Conservation (phyloP, 2,329 filamentous ascomycete genomes). For the Davidsoniella neocaledoniae region DNA sequence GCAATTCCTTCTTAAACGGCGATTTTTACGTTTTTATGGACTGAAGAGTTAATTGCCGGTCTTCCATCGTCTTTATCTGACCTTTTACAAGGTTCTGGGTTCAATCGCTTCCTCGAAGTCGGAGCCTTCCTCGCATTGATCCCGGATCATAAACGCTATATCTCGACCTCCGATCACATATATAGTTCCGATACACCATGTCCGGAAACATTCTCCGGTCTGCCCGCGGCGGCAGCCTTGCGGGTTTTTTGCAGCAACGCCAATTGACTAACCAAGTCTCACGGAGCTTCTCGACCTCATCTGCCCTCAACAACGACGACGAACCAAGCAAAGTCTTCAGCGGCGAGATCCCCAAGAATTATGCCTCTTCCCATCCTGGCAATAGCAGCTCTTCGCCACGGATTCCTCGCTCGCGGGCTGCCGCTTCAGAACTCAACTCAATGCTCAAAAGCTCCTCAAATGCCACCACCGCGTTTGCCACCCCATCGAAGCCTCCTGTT, state of each 20-base stretch:
- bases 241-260: background rate
- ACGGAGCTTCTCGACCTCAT: conserved; percentile 22
- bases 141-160: background rate
- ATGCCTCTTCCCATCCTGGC: conserved; percentile 10
- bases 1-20: too few relatives aligned
- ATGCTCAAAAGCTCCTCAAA: conserved; percentile 16
- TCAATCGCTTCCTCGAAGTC: too few relatives aligned
- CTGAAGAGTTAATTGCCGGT: too few relatives aligned
- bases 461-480: background rate
- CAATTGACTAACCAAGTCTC: too few relatives aligned
- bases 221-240: conserved; percentile 9
- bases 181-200: conserved; percentile 1
- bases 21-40: too few relatives aligned
- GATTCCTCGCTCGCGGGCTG: conserved; percentile 19
- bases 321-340: conserved; percentile 10
- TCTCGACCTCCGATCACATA: background rate
- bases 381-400: conserved; percentile 13
- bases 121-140: too few relatives aligned
- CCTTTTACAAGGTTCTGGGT: too few relatives aligned
- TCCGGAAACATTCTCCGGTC: conserved; percentile 11
- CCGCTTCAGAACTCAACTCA: conserved; percentile 21
- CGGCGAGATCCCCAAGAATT: conserved; percentile 3
- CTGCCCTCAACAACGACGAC: conserved; percentile 17
- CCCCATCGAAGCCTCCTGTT: background rate
- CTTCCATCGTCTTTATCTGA: too few relatives aligned